These are phyloP conservation scores for Elsinoe ampelina DNA, from an alignment of 2,329 filamentous ascomycete species.

Conservation along the genomic window DNA sequence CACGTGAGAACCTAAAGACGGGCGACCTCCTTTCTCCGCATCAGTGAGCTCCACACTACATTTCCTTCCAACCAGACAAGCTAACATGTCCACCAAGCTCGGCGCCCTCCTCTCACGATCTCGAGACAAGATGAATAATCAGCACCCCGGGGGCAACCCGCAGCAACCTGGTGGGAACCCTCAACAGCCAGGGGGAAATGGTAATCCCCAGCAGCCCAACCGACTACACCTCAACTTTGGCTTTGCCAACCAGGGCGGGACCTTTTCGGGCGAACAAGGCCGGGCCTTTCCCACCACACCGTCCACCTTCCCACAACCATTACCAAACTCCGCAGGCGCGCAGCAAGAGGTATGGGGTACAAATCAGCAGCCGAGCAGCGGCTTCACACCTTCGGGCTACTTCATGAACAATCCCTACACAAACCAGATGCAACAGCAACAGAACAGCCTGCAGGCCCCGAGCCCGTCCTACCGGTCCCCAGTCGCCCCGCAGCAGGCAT, in stretches of 20 bases:
- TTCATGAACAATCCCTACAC: constrained; percentile 43
- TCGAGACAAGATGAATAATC: constrained; percentile 6
- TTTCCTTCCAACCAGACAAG: background rate
- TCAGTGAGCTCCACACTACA: constrained; percentile 2
- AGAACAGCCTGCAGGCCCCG: constrained; percentile 20
- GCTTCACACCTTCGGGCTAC: constrained; percentile 37
- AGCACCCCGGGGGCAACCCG: background rate
- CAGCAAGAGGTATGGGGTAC: constrained; percentile 50
- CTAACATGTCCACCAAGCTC: constrained; percentile 3
- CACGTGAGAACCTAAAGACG: background rate
- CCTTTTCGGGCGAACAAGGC: constrained; percentile 36
- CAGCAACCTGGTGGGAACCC: constrained; percentile 17
- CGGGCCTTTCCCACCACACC: constrained; percentile 60
- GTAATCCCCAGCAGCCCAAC: constrained; percentile 26
- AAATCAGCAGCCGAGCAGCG: constrained; percentile 33
- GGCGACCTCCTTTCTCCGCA: constrained; percentile 4
- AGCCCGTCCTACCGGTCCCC: constrained; percentile 44
- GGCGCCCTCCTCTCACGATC: background rate
- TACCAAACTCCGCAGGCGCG: constrained; percentile 50
- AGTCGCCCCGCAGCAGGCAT: constrained; percentile 44
- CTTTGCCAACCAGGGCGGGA: constrained; percentile 34
- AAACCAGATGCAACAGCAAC: constrained; percentile 24
- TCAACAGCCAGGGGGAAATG: background rate
- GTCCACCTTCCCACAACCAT: constrained; percentile 90
- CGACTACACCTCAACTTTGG: constrained; percentile 45